Percentiles rank a stretch among this genome's conserved stretches.
Conservation (phyloP, 768 basidiomycete genomes). For the Mycena olivaceomarginata region DNA sequence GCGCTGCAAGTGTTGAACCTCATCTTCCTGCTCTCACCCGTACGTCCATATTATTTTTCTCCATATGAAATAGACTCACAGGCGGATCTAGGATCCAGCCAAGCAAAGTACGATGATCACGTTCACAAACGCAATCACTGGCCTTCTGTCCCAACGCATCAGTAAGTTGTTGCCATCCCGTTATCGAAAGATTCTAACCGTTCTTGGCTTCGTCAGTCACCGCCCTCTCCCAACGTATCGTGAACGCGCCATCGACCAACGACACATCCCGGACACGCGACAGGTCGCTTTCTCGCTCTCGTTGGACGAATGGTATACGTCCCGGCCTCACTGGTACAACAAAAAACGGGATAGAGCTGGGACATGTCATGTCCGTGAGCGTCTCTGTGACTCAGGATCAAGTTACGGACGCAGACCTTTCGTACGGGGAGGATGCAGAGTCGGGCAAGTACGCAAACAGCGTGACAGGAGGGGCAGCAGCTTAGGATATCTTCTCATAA, state of each 20-base stretch:
- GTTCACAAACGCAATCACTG: slow-evolving; percentile 13
- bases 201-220: neutral
- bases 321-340: neutral
- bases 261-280: slow-evolving; percentile 7
- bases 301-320: neutral
- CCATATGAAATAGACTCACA: neutral
- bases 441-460: neutral
- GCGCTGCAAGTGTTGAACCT: slow-evolving; percentile 17
- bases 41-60: neutral
- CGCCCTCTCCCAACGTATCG: slow-evolving; percentile 13
- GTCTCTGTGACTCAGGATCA: slow-evolving; percentile 7
- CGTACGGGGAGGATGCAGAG: neutral
- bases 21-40: slow-evolving; percentile 8
- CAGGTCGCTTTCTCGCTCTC: slow-evolving; percentile 4
- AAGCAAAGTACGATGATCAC: slow-evolving; percentile 21
- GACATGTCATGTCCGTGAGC: slow-evolving; percentile 10
- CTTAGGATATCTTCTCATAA: neutral
- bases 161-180: neutral
- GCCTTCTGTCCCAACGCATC: slow-evolving; percentile 14
- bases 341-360: slow-evolving; percentile 4
- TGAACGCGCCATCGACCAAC: neutral
- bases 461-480: neutral
- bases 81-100: neutral
- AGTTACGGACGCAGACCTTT: neutral
- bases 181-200: neutral